A percentile compares a stretch with the other conserved stretches of the same genome.
Evolutionary conservation across 2,329 filamentous ascomycete genomes (phyloP).

Genomic region (Sporothrix sp.): DNA sequence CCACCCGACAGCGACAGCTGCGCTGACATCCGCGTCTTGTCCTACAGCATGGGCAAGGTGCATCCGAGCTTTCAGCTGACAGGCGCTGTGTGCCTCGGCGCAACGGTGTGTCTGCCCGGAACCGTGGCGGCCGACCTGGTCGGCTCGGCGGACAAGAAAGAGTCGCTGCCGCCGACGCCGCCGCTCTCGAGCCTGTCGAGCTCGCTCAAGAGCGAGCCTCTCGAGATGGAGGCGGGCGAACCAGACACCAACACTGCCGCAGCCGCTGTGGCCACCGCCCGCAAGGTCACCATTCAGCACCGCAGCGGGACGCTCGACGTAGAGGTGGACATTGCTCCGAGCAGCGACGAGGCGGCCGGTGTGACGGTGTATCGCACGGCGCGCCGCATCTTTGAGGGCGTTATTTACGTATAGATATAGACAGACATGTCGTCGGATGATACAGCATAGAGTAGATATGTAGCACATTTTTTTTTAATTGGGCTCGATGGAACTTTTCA

Average conservation of each 20-base stretch:
- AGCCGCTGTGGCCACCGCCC: conserved; percentile 1
- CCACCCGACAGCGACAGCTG: neutral
- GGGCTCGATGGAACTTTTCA: too few species aligned
- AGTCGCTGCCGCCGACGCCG: neutral
- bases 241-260: neutral
- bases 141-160: neutral
- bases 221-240: neutral
- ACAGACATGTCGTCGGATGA: too few species aligned
- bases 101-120: conserved; percentile 32
- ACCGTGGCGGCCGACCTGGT: conserved; percentile 24
- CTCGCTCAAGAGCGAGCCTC: neutral
- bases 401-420: conserved; percentile 1
- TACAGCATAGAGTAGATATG: too few species aligned
- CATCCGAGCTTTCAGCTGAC: conserved; percentile 45
- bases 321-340: conserved; percentile 17
- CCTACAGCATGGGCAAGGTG: conserved; percentile 41
- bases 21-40: conserved; percentile 33
- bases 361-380: conserved; percentile 26
- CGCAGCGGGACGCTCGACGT: conserved; percentile 19
- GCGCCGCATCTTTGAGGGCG: conserved; percentile 25
- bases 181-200: neutral
- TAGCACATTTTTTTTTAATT: too few species aligned
- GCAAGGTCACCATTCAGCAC: conserved; percentile 21
- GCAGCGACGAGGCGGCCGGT: conserved; percentile 19
- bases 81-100: conserved; percentile 37